These are phyloP conservation scores for Fraxinus paxiana DNA, from an alignment of 305 asterid species.

Conservation along the genomic window DNA sequence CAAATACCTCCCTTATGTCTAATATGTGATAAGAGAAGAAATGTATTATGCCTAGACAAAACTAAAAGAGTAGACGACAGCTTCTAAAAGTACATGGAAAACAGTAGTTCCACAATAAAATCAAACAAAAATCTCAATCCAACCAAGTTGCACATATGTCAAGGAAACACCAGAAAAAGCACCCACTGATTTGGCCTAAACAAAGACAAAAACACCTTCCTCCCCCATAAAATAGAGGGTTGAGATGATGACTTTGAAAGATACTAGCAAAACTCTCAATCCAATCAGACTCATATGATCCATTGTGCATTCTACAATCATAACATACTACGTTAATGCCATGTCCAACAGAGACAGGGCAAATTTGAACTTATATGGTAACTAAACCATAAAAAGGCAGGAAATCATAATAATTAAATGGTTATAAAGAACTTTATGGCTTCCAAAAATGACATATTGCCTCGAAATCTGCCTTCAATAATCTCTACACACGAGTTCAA, in stretches of 20 bases:
- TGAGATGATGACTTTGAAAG: not conserved
- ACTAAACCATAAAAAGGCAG: not conserved
- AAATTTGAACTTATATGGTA: not conserved
- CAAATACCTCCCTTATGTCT: not conserved
- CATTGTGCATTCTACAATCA: not conserved
- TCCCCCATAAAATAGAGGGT: not conserved
- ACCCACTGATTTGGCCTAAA: not conserved
- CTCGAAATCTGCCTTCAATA: not conserved
- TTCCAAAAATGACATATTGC: not conserved
- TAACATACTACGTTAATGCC: not conserved
- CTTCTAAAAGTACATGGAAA: not conserved
- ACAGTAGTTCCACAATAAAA: not conserved
- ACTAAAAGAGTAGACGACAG: not conserved
- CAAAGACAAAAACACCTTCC: not conserved
- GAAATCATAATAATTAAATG: not conserved
- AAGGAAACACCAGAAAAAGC: not conserved
- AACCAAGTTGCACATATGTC: not conserved
- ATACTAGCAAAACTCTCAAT: not conserved
- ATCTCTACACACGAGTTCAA: not conserved
- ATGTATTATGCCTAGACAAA: not conserved
- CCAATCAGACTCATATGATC: not conserved
- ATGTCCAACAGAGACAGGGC: not conserved
- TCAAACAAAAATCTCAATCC: not conserved
- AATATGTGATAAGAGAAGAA: not conserved
- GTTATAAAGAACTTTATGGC: not conserved